These are phyloP conservation scores for Coemansia sp. DNA, from an alignment of 192 early-diverging fungal genomes.

Conservation along the genomic window DNA sequence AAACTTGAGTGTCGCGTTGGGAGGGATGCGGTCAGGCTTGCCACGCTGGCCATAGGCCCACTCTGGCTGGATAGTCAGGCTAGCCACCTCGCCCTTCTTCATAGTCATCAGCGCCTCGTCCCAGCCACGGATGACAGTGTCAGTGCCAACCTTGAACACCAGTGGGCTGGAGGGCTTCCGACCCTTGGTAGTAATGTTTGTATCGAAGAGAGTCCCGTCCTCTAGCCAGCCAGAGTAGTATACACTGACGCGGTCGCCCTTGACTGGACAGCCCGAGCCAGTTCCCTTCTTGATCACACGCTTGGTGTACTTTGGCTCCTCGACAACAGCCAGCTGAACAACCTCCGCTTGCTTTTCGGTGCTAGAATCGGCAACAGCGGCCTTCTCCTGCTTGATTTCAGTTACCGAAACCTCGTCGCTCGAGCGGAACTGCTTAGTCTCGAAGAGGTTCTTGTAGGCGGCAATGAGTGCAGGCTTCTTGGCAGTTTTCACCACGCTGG, in stretches of 20 bases:
- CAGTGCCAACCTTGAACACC: conserved; percentile 86
- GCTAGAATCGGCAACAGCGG: conserved; percentile 2
- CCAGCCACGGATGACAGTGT: conserved; percentile 91
- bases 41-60: conserved; percentile 85
- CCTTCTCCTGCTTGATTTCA: conserved; percentile 44
- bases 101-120: conserved; percentile 86
- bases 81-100: conserved; percentile 84
- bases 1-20: conserved; percentile 77
- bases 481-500: conserved; percentile 68
- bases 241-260: conserved; percentile 69
- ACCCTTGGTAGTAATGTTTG: conserved; percentile 58
- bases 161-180: conserved; percentile 71
- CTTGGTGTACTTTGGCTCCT: conserved; percentile 68
- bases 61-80: conserved; percentile 77
- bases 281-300: conserved; percentile 66
- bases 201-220: conserved; percentile 72
- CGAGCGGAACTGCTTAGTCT: conserved; percentile 61
- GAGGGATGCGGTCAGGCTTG: conserved; percentile 70
- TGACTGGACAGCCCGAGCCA: conserved; percentile 56
- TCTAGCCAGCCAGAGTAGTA: conserved; percentile 72
- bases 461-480: conserved; percentile 64
- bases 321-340: conserved; percentile 7
- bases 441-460: conserved; percentile 67
- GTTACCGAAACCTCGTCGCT: conserved; percentile 36
- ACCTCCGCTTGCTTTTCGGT: background rate